phyloP scores from a whole-genome alignment of 331 rosid genomes.

The Stylosanthes scabra region DNA sequence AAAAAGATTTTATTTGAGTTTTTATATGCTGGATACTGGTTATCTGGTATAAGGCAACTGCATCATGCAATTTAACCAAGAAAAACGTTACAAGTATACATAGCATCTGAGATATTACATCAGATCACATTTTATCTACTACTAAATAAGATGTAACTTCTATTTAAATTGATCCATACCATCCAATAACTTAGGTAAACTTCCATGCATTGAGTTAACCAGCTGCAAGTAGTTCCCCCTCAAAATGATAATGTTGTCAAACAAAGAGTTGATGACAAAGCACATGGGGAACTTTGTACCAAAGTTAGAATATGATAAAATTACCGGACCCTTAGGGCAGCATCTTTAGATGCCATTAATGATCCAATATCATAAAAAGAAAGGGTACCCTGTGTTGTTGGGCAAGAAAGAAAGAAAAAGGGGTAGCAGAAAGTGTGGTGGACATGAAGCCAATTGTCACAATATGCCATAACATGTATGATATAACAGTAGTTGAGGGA shows the following conservation, averaged over 20 bases:
- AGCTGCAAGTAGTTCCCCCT: no score
- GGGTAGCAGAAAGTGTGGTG: not conserved
- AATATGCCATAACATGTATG: no score
- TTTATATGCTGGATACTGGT: not conserved
- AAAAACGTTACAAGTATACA: not conserved
- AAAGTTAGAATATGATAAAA: not conserved
- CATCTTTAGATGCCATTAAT: not conserved
- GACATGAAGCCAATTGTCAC: not conserved
- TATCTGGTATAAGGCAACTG: not conserved
- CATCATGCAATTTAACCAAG: not conserved
- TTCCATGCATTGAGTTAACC: not conserved
- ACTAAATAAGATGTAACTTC: no score
- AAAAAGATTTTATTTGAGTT: not conserved
- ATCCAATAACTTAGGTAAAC: no score
- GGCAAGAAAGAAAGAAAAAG: not conserved
- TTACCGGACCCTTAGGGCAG: not conserved
- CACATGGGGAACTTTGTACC: conserved; percentile 9
- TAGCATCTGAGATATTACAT: no score
- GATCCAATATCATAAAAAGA: not conserved
- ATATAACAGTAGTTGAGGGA: not conserved
- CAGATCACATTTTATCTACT: no score
- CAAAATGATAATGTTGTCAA: not conserved
- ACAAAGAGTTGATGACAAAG: not conserved
- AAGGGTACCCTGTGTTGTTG: not conserved
- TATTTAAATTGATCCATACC: no score